Evolutionary conservation across 1,284 basidiomycete species (phyloP).

Genomic region (Rhizopogon hawkerae): DNA sequence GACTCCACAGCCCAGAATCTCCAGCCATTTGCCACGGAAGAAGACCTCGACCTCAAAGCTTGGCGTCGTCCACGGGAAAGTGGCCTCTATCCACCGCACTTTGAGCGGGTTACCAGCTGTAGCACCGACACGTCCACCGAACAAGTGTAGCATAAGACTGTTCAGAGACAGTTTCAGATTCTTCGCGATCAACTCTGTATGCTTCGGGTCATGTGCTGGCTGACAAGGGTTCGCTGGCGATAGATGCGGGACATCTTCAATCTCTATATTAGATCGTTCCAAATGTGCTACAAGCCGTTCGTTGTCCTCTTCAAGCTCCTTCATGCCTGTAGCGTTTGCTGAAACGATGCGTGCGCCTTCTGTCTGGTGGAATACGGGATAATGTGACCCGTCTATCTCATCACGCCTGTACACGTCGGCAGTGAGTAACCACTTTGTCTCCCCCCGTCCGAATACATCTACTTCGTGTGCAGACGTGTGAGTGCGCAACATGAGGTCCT

Average conservation of each 20-base stretch:
- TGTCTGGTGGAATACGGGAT: slow-evolving; percentile 98
- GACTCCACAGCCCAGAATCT: slow-evolving; percentile 93
- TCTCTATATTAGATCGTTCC: slow-evolving; percentile 64
- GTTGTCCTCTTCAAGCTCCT: slow-evolving; percentile 59
- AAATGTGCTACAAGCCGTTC: slow-evolving; percentile 54
- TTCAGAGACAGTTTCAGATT: slow-evolving; percentile 94
- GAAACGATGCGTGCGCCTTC: slow-evolving; percentile 86
- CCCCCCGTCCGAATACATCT: slow-evolving; percentile 73
- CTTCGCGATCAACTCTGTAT: slow-evolving; percentile 65
- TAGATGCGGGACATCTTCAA: slow-evolving; percentile 78
- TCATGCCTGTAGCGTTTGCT: slow-evolving; percentile 42
- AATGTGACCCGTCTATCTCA: slow-evolving; percentile 96
- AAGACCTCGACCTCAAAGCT: slow-evolving; percentile 98
- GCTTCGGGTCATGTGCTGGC: slow-evolving; percentile 59
- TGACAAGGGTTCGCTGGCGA: slow-evolving; percentile 78
- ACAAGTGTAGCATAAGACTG: slow-evolving; percentile 77
- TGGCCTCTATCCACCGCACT: slow-evolving; percentile 96
- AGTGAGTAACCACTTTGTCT: slow-evolving; percentile 82
- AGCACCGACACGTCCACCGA: slow-evolving; percentile 50
- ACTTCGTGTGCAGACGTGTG: slow-evolving; percentile 98
- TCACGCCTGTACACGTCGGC: slow-evolving; percentile 99
- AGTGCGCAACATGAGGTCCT: slow-evolving; percentile 84
- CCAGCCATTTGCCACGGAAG: slow-evolving; percentile 95
- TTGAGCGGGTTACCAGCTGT: slow-evolving; percentile 59
- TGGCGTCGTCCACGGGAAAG: slow-evolving; percentile 96